phyloP scores from a whole-genome alignment of 495 filamentous ascomycete genomes.

The Penicillium bialowiezense region DNA sequence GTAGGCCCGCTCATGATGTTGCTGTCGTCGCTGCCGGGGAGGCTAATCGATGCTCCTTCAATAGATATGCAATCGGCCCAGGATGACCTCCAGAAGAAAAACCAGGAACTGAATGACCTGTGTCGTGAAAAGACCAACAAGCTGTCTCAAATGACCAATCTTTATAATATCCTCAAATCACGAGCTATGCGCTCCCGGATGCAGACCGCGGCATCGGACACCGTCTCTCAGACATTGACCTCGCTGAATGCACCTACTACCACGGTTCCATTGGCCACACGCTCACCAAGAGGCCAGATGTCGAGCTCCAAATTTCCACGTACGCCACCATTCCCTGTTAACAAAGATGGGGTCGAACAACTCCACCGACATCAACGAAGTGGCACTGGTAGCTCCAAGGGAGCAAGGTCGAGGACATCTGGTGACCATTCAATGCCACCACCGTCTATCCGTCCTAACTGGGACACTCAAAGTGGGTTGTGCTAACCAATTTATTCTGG shows the following conservation, averaged over 20 bases:
- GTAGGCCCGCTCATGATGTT: slow-evolving; percentile 25
- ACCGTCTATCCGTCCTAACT: slow-evolving; percentile 20
- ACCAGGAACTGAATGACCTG: slow-evolving; percentile 67
- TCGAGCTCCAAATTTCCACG: slow-evolving; percentile 17
- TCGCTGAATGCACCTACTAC: slow-evolving; percentile 13
- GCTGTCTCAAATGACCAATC: slow-evolving; percentile 73
- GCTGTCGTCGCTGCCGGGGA: neutral
- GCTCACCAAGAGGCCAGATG: neutral
- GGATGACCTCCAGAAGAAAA: slow-evolving; percentile 68
- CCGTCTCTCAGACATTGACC: slow-evolving; percentile 56
- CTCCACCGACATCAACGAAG: slow-evolving; percentile 46
- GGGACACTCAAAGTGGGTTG: slow-evolving; percentile 22
- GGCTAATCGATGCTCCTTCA: slow-evolving; percentile 6
- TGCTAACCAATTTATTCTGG: neutral
- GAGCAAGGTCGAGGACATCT: slow-evolving; percentile 13
- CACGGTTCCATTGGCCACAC: slow-evolving; percentile 2
- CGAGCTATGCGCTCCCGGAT: slow-evolving; percentile 67
- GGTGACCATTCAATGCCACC: slow-evolving; percentile 24
- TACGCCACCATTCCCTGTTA: slow-evolving; percentile 29
- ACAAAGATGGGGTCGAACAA: slow-evolving; percentile 39
- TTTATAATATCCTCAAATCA: slow-evolving; percentile 81
- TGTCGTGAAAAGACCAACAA: slow-evolving; percentile 73
- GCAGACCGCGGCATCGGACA: slow-evolving; percentile 66
- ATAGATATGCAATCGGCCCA: slow-evolving; percentile 65
- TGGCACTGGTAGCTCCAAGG: slow-evolving; percentile 46